Base-by-base conservation (phyloP, 257 asterid species). In the Solanum pinnatisectum region DNA sequence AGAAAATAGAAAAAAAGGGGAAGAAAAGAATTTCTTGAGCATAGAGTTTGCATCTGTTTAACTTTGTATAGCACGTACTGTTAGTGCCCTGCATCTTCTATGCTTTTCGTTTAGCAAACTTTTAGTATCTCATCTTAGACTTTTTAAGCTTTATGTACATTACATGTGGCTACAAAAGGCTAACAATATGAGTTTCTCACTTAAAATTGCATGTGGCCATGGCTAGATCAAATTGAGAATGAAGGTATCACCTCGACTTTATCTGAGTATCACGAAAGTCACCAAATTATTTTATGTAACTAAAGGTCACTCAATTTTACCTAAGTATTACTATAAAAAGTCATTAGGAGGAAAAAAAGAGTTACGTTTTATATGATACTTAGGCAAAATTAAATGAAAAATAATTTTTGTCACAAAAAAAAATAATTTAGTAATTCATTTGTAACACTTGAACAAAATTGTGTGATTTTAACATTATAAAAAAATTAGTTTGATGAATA, bases 21-120 rank as follows among this genome's bases (percentile, higher is more conserved):
- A 91, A 92, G 94, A 87, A 93, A 92, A 89, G 93, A 88, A 93
- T 93, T 84, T 70, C 93, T 88, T 91, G 88, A 74, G 78, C 89
- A 89, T 87, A 73, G 87, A 56, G 85, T 60, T 88, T 85, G 78
- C 83, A 46, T 85, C 73, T 67, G 33, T n/a, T 88, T 25, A 72
- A 16, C 46, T 84, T 74, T 83, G 18, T 70, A 63, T n/a, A 10
- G n/a, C 79, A 86, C 90, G 6, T 49, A 70, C 83, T 65, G 56
- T 77, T 78, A 52, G 87, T 68, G 85, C 4, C 85, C 60, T 79
- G 68, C 87, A 42, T 46, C 63, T 87, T 87, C 78, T 70, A 63
- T 78, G 32, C 78, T 76, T 87, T 77, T 49, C 60, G 59, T 77
- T 23, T 87, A 7, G 1, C n/a, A 40, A 40, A 63, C 86, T 37